A percentile compares a stretch with the other conserved stretches of the same genome.
These are phyloP conservation scores for Fraxinus platypoda DNA, from an alignment of 305 asterid species.

Conservation along the genomic window DNA sequence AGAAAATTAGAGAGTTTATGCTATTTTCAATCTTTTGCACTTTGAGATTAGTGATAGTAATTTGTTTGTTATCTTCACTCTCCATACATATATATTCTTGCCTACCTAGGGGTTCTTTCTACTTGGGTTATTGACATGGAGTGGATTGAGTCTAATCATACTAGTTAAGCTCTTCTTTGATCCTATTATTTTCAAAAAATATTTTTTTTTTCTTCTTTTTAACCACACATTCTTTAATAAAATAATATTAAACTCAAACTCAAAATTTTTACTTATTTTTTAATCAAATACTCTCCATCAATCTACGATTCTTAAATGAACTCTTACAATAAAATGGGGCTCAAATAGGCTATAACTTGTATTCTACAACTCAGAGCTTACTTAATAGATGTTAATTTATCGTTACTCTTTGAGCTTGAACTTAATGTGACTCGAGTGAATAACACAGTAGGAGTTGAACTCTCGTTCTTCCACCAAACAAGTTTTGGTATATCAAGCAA, in stretches of 20 bases:
- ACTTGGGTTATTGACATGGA: neutral
- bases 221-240: neutral
- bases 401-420: neutral
- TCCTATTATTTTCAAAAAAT: neutral
- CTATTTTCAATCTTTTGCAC: neutral
- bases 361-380: neutral
- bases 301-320: too few species aligned
- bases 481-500: neutral
- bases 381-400: neutral
- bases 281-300: neutral
- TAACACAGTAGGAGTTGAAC: neutral
- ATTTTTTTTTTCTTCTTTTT: too few species aligned
- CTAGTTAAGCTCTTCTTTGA: neutral
- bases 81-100: neutral
- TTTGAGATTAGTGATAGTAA: neutral
- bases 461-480: neutral
- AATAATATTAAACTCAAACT: neutral
- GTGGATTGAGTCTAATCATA: neutral
- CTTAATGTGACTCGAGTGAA: neutral
- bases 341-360: neutral
- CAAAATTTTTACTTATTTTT: too few species aligned
- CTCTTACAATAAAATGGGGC: too few species aligned
- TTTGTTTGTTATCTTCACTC: neutral
- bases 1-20: neutral
- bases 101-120: neutral